A percentile compares a stretch with the other conserved stretches of the same genome.
These are phyloP conservation scores for Tetrahymena borealis DNA, from an alignment of 73 alveolate species.

Conservation along the genomic window DNA sequence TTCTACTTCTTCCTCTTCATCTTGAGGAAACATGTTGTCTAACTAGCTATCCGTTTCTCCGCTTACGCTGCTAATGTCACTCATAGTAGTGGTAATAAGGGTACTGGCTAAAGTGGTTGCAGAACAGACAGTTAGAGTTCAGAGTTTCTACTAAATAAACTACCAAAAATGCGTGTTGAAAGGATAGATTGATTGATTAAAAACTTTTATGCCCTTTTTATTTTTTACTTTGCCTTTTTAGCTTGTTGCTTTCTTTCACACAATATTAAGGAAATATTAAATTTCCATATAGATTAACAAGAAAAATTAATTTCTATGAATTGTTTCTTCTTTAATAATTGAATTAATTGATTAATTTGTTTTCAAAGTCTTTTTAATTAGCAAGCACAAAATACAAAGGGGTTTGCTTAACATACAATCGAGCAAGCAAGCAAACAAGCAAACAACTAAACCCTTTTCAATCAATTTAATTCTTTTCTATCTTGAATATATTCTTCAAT, in stretches of 20 bases:
- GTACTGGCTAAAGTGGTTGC: neutral
- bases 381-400: too few relatives aligned
- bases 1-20: neutral
- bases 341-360: too few relatives aligned
- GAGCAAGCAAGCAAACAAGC: too few relatives aligned
- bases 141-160: neutral
- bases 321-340: too few relatives aligned
- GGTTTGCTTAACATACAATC: too few relatives aligned
- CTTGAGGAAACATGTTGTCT: neutral
- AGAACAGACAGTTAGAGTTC: neutral
- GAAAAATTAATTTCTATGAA: neutral
- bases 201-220: neutral
- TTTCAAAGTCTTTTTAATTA: too few relatives aligned
- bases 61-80: neutral
- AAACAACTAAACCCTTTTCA: too few relatives aligned
- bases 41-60: neutral
- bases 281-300: neutral
- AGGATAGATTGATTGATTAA: neutral
- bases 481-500: too few relatives aligned
- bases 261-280: neutral
- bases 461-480: too few relatives aligned
- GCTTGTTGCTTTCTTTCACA: conserved; percentile 1
- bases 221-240: neutral
- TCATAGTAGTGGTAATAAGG: neutral
- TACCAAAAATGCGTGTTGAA: neutral